Conservation (phyloP, 2,329 filamentous ascomycete species). For the Ascochyta rabiei region DNA sequence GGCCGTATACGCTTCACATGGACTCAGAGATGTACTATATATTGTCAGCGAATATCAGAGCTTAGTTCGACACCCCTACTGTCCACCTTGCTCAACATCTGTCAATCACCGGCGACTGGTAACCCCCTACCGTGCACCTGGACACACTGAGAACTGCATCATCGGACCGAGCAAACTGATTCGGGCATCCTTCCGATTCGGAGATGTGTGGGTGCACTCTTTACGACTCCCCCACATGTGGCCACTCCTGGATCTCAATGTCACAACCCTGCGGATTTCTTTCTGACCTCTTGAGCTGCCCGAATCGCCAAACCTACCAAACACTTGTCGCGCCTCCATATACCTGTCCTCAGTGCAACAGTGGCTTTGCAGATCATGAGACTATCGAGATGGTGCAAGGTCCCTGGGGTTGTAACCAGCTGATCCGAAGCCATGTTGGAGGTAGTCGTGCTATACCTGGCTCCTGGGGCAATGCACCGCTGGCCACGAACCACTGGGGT, state of each 20-base stretch:
- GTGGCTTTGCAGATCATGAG: slow-evolving; percentile 35
- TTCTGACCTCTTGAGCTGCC: slow-evolving; percentile 51
- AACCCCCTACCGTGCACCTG: not conserved
- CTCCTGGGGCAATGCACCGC: slow-evolving; percentile 31
- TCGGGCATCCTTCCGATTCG: not conserved
- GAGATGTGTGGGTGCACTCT: slow-evolving; percentile 56
- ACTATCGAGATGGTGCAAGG: slow-evolving; percentile 42
- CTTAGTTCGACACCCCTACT: not conserved
- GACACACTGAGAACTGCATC: no score
- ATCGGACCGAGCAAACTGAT: no score
- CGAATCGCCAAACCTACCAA: slow-evolving; percentile 41
- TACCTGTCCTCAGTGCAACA: slow-evolving; percentile 38
- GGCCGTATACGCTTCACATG: slow-evolving; percentile 17
- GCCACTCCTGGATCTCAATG: slow-evolving; percentile 58
- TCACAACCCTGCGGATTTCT: slow-evolving; percentile 50
- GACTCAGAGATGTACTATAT: slow-evolving; percentile 25
- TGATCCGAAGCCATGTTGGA: slow-evolving; percentile 35
- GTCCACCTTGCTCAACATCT: not conserved
- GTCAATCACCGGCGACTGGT: not conserved
- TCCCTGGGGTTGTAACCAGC: slow-evolving; percentile 41
- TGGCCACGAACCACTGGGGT: slow-evolving; percentile 21
- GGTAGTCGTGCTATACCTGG: slow-evolving; percentile 34
- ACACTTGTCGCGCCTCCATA: slow-evolving; percentile 35
- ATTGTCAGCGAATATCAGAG: slow-evolving; percentile 20
- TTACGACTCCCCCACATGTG: slow-evolving; percentile 54